Base-by-base conservation (phyloP, 257 asterid species). In the Solanum sitiens region DNA sequence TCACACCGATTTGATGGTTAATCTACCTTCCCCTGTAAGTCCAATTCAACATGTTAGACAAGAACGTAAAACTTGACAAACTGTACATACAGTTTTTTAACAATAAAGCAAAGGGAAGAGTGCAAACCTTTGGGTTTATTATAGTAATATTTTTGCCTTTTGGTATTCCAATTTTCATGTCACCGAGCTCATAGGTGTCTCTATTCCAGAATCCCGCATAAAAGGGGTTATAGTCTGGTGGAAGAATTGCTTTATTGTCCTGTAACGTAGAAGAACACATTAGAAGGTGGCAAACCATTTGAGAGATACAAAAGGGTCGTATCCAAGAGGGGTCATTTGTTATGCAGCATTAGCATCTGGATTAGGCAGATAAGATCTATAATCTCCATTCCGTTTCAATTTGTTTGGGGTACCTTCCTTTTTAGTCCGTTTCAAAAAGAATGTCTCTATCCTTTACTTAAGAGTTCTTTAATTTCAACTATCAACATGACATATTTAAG, bases 141-240 rank as follows among this genome's bases (percentile, higher is more conserved):
- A 97, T 97, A 84, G 30, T 27, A 27, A 97, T 95, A 87, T 96
- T 97, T 89, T 97, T 97, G 88, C 99, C 99, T 94, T 96, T 97
- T 0, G 99, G 99, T 45, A 97, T 97, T 80, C 99, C 99, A 42
- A 97, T 97, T 93, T 93, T 96, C 85, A 99, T 93, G 90, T 96
- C 96, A 91, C 99, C 96, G 85, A 97, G 98, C 95, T 97, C 99
- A 87, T 97, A 99, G 0, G 99, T 97, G 90, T 96, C 99, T 91
- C 99, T 91, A 90, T 97, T 97, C 72, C 99, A 99, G 86, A 97
- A 97, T 27, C 99, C 99, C 80, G 99, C 99, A 67, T 97, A 97
- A 75, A 97, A 97, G 5, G 99, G 99, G 90, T 97, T 97, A 88
- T 96, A 93, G 86, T 97, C 99, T 4, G 98, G 88, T 72, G 99